Conservation (phyloP, 495 filamentous ascomycete genomes). For the Lasiosphaeria miniovina region DNA sequence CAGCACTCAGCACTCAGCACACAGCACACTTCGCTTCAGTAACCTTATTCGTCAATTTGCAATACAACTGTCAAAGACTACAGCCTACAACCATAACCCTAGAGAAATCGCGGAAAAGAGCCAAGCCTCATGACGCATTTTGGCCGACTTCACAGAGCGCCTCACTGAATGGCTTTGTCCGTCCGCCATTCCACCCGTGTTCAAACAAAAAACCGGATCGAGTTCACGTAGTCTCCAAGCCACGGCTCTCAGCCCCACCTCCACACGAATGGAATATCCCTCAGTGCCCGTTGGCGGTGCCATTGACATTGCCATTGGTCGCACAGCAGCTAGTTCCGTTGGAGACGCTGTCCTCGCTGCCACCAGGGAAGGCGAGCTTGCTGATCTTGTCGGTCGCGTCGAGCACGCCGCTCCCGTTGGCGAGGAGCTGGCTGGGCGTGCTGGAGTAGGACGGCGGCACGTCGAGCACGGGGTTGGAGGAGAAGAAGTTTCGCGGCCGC, state of each 20-base stretch:
- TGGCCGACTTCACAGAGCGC: too few relatives aligned
- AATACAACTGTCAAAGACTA: too few relatives aligned
- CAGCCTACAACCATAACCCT: too few relatives aligned
- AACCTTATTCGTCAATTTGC: too few relatives aligned
- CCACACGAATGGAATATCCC: not conserved
- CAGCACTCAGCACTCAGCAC: too few relatives aligned
- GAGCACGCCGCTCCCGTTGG: slow-evolving; percentile 40
- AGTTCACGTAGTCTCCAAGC: too few relatives aligned
- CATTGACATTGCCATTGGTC: not conserved
- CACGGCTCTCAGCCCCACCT: not conserved
- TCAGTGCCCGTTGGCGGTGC: slow-evolving; percentile 25
- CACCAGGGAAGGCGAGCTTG: slow-evolving; percentile 37
- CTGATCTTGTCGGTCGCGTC: slow-evolving; percentile 48
- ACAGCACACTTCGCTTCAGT: too few relatives aligned
- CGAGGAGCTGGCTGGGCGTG: slow-evolving; percentile 67
- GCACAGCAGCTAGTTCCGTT: slow-evolving; percentile 26
- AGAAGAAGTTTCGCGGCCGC: slow-evolving; percentile 84
- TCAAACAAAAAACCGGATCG: too few relatives aligned
- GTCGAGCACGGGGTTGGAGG: slow-evolving; percentile 80
- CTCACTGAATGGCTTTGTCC: too few relatives aligned
- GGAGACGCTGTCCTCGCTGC: not conserved
- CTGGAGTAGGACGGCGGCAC: slow-evolving; percentile 76
- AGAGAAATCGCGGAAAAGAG: too few relatives aligned
- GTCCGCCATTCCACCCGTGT: too few relatives aligned
- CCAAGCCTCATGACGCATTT: too few relatives aligned